A percentile compares a stretch with the other conserved stretches of the same genome.
Evolutionary conservation across 441 rosid genomes (phyloP).

Genomic region (Daphne laureola): DNA sequence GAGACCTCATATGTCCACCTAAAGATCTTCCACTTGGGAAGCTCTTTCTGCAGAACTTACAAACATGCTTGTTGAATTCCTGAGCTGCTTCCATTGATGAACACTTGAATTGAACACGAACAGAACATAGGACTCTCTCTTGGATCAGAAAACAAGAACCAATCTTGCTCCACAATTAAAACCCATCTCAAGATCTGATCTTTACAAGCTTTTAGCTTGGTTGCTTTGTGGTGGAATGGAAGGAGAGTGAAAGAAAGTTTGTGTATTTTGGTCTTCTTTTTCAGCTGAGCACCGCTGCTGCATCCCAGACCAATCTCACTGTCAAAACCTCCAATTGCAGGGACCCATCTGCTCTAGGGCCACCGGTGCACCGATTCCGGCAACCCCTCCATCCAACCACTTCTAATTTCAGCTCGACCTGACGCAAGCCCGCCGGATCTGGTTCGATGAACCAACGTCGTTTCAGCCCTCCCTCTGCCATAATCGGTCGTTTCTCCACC

Average conservation of each 20-base stretch:
- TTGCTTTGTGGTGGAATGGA: background rate
- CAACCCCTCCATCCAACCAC: too few relatives aligned
- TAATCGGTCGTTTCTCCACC: too few relatives aligned
- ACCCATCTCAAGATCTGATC: constrained; percentile 18
- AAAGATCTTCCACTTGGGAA: constrained; percentile 36
- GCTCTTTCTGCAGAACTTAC: constrained; percentile 33
- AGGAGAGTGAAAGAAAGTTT: constrained; percentile 11
- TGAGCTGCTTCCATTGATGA: constrained; percentile 24
- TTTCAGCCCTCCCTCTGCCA: too few relatives aligned
- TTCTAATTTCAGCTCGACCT: too few relatives aligned
- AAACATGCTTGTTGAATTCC: constrained; percentile 22
- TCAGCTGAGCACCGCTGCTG: too few relatives aligned
- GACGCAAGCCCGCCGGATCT: too few relatives aligned
- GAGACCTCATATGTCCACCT: constrained; percentile 45
- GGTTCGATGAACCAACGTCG: too few relatives aligned
- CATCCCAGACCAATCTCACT: too few relatives aligned
- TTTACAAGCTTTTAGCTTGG: constrained; percentile 3
- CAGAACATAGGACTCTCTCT: constrained; percentile 15
- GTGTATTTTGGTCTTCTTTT: too few relatives aligned
- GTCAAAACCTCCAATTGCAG: too few relatives aligned
- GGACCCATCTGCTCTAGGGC: too few relatives aligned
- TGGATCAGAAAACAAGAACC: constrained; percentile 32
- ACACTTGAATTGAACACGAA: constrained; percentile 10
- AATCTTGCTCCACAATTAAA: constrained; percentile 7
- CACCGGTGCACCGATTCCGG: too few relatives aligned